Evolutionary conservation across 179 eudicot genomes (phyloP).

Genomic region (Pouteria campechiana): DNA sequence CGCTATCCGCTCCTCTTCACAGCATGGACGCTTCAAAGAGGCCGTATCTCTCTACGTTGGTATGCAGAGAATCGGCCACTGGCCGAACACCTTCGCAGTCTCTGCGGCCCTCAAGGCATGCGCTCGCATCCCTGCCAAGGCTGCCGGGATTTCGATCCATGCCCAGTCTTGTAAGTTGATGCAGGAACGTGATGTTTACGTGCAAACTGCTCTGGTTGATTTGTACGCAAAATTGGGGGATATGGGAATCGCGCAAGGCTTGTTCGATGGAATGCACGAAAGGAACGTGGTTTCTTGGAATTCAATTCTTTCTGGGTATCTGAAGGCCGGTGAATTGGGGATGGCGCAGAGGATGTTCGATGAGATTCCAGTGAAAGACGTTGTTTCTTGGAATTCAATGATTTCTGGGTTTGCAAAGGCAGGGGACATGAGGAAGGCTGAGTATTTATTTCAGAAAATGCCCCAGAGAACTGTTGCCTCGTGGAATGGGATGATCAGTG

Average conservation of each 20-base stretch:
- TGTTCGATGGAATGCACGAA: conserved; percentile 55
- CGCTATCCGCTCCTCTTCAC: conserved; percentile 44
- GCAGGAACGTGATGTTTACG: conserved; percentile 43
- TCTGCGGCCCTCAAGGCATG: conserved; percentile 72
- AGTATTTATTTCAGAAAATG: conserved; percentile 40
- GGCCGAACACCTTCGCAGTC: conserved; percentile 34
- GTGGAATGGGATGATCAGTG: conserved; percentile 78
- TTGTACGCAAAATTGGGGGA: conserved; percentile 63
- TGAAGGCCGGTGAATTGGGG: conserved; percentile 35
- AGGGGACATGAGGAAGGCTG: conserved; percentile 59
- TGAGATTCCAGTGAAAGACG: conserved; percentile 56
- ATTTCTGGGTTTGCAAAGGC: conserved; percentile 56
- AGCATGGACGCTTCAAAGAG: conserved; percentile 43
- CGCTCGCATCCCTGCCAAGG: conserved; percentile 30
- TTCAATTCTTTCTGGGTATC: conserved; percentile 58
- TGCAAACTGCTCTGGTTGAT: conserved; percentile 64
- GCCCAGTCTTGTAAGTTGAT: conserved; percentile 54
- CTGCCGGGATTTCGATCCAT: conserved; percentile 68
- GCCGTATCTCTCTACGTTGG: conserved; percentile 45
- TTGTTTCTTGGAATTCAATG: conserved; percentile 81
- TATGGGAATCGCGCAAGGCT: conserved; percentile 41
- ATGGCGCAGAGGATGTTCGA: conserved; percentile 43
- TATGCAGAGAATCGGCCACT: conserved; percentile 36
- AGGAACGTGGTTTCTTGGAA: conserved; percentile 89
- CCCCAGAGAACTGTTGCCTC: conserved; percentile 58